A percentile compares a stretch with the other conserved stretches of the same genome.
phyloP scores from a whole-genome alignment of 2,329 filamentous ascomycete genomes.

The Helminthosporium solani region DNA sequence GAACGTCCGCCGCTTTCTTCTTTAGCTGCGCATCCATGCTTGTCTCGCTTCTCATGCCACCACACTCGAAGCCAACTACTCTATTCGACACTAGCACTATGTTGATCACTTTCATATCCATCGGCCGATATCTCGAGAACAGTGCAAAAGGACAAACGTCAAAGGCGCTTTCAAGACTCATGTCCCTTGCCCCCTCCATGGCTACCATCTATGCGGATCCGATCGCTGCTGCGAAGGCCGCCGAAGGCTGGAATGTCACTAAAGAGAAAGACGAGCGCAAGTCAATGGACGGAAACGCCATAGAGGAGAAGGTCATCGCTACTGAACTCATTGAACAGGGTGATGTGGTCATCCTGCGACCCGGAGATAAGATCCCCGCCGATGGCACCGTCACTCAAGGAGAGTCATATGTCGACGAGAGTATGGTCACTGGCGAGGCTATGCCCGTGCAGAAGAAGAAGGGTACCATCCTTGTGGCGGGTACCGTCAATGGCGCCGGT shows the following conservation, averaged over 20 bases:
- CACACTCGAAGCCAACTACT: constrained; percentile 78
- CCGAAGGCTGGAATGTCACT: constrained; percentile 69
- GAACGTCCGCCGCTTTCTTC: constrained; percentile 93
- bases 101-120: constrained; percentile 92
- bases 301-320: constrained; percentile 83
- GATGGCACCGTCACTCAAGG: constrained; percentile 85
- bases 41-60: constrained; percentile 72
- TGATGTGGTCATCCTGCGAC: constrained; percentile 88
- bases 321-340: constrained; percentile 93
- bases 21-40: constrained; percentile 88
- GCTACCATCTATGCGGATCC: constrained; percentile 94
- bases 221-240: constrained; percentile 87
- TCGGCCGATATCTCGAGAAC: constrained; percentile 92
- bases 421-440: constrained; percentile 97
- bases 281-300: constrained; percentile 57
- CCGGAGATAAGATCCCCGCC: constrained; percentile 94
- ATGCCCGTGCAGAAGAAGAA: constrained; percentile 91
- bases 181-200: constrained; percentile 96
- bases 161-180: constrained; percentile 85
- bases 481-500: constrained; percentile 92
- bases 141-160: constrained; percentile 94
- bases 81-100: constrained; percentile 98
- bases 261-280: constrained; percentile 48
- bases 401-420: constrained; percentile 93
- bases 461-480: constrained; percentile 78